Percentiles rank a stretch among this genome's conserved stretches.
Evolutionary conservation across 306 rosid genomes (phyloP).

Genomic region (Lupinus albus): DNA sequence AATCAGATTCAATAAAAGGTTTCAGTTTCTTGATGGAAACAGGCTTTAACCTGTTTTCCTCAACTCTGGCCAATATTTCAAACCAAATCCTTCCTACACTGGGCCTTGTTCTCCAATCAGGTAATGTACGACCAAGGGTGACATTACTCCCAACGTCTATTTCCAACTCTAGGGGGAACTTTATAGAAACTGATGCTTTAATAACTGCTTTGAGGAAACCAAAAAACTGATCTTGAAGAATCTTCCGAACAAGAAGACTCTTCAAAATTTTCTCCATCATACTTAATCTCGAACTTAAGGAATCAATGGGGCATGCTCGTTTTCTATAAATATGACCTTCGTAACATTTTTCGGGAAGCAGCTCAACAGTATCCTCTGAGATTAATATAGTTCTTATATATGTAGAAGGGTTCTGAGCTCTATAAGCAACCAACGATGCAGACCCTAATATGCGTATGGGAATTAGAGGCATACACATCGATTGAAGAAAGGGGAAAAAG

Average conservation of each 20-base stretch:
- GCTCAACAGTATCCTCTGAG: conserved; percentile 67
- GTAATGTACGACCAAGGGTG: conserved; percentile 38
- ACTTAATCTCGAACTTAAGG: conserved; percentile 55
- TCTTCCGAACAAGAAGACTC: conserved; percentile 54
- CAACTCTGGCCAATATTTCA: conserved; percentile 68
- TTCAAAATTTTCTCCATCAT: conserved; percentile 62
- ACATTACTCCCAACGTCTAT: conserved; percentile 45
- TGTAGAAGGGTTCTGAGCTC: conserved; percentile 58
- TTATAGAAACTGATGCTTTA: conserved; percentile 58
- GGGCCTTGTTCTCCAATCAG: conserved; percentile 80
- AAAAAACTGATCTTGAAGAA: conserved; percentile 45
- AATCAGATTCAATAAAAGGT: conserved; percentile 62
- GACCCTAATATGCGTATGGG: conserved; percentile 71
- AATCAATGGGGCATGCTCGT: conserved; percentile 58
- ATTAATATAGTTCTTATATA: conserved; percentile 48
- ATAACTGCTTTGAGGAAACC: conserved; percentile 70
- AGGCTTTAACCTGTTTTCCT: conserved; percentile 55
- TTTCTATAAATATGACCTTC: conserved; percentile 42
- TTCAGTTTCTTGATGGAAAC: conserved; percentile 57
- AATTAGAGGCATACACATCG: conserved; percentile 60
- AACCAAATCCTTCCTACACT: conserved; percentile 60
- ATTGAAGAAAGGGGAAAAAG: conserved; percentile 59
- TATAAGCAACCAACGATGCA: conserved; percentile 65
- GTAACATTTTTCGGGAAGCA: conserved; percentile 84
- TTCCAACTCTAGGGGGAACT: conserved; percentile 72